Evolutionary conservation across 2,329 filamentous ascomycete genomes (phyloP).

Genomic region (Diaporthe vexans): DNA sequence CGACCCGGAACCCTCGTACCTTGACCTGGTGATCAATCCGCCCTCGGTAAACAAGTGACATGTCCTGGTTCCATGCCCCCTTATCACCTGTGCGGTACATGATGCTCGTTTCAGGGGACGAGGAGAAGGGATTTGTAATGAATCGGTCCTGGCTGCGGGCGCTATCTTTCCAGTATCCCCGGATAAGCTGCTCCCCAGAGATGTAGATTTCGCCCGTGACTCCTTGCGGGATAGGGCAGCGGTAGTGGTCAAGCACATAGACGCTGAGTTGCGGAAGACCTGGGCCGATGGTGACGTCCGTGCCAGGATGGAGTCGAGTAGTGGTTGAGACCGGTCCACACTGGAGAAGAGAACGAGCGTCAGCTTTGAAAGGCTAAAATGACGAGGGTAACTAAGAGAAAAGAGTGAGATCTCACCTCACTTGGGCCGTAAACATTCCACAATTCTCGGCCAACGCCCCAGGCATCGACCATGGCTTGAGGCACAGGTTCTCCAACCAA

Average conservation of each 20-base stretch:
- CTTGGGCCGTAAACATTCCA: constrained; percentile 14
- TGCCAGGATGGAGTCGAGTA: neutral
- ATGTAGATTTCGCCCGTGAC: constrained; percentile 13
- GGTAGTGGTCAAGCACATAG: constrained; percentile 11
- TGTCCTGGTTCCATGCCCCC: constrained; percentile 13
- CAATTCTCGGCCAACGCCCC: neutral
- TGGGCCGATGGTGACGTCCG: neutral
- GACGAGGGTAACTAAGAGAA: no score
- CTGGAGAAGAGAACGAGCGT: neutral
- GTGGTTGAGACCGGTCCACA: neutral
- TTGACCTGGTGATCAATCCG: constrained; percentile 67
- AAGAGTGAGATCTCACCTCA: constrained; percentile 18
- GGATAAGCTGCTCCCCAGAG: constrained; percentile 12
- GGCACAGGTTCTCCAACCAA: constrained; percentile 22
- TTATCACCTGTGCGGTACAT: constrained; percentile 17
- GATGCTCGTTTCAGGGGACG: neutral
- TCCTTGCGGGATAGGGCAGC: constrained; percentile 6
- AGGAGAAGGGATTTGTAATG: neutral
- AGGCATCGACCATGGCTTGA: constrained; percentile 7
- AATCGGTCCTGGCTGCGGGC: neutral
- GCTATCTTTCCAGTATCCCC: constrained; percentile 11
- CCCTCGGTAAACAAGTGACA: constrained; percentile 16
- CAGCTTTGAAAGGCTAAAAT: neutral
- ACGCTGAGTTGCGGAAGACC: constrained; percentile 1
- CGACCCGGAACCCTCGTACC: constrained; percentile 65